phyloP scores from a whole-genome alignment of 495 filamentous ascomycete species.

The Aspergillus nanangensis region DNA sequence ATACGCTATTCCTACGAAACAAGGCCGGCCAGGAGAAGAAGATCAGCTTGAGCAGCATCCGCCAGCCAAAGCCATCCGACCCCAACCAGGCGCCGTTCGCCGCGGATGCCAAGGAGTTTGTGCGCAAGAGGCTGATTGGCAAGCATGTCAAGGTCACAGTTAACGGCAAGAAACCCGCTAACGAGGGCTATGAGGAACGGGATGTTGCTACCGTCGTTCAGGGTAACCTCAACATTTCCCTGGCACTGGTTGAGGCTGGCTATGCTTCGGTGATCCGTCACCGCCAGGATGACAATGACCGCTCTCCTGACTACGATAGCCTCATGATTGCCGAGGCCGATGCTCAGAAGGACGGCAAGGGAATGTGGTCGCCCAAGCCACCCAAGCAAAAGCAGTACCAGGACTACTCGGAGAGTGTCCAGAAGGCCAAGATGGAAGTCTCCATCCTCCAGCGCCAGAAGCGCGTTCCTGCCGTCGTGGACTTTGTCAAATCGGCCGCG shows the following conservation, averaged over 20 bases:
- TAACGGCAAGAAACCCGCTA: slow-evolving; percentile 87
- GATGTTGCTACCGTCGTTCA: slow-evolving; percentile 86
- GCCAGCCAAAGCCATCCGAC: slow-evolving; percentile 81
- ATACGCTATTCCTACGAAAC: slow-evolving; percentile 80
- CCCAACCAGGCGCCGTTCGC: slow-evolving; percentile 79
- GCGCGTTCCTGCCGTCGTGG: slow-evolving; percentile 89
- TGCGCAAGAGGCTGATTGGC: slow-evolving; percentile 89
- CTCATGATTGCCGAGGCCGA: slow-evolving; percentile 83
- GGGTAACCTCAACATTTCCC: slow-evolving; percentile 80
- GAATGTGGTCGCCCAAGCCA: slow-evolving; percentile 88
- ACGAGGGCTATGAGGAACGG: slow-evolving; percentile 86
- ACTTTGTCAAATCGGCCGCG: slow-evolving; percentile 94
- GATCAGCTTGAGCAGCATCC: slow-evolving; percentile 85
- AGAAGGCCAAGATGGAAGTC: slow-evolving; percentile 92
- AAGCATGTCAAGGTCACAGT: slow-evolving; percentile 86
- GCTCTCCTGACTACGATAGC: slow-evolving; percentile 90
- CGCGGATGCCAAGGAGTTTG: slow-evolving; percentile 92
- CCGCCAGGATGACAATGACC: slow-evolving; percentile 84
- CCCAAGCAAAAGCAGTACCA: slow-evolving; percentile 73
- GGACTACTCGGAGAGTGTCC: slow-evolving; percentile 86
- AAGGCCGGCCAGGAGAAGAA: slow-evolving; percentile 83
- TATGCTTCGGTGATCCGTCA: slow-evolving; percentile 92
- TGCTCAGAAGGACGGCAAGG: slow-evolving; percentile 79
- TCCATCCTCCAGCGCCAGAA: slow-evolving; percentile 82
- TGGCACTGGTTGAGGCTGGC: slow-evolving; percentile 83